Percentiles rank a stretch among this genome's conserved stretches.
phyloP scores from a whole-genome alignment of 257 asterid species.

The Henckelia pumila region DNA sequence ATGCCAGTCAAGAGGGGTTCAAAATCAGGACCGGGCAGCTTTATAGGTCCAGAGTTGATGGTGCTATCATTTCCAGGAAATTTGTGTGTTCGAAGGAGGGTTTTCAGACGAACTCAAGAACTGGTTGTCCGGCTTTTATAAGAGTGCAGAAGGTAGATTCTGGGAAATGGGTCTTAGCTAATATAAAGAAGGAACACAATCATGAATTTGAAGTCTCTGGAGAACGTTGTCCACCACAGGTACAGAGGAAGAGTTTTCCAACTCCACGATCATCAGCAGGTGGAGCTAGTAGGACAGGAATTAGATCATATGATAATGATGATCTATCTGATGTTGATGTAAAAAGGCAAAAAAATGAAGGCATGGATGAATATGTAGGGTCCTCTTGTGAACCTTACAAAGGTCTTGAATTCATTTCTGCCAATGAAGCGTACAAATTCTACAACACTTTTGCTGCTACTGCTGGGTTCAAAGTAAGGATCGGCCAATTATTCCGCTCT shows the following conservation, averaged over 20 bases:
- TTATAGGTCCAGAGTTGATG: conserved; percentile 82
- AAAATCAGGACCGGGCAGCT: conserved; percentile 90
- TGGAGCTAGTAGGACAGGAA: conserved; percentile 84
- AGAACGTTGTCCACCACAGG: too few relatives aligned
- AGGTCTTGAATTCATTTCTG: too few relatives aligned
- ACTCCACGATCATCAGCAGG: conserved; percentile 61
- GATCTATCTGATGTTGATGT: conserved; percentile 53
- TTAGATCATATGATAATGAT: conserved; percentile 78
- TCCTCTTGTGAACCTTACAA: too few relatives aligned
- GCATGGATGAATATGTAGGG: too few relatives aligned
- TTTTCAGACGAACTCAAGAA: conserved; percentile 82
- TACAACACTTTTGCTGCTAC: too few relatives aligned
- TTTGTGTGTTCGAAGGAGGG: conserved; percentile 95
- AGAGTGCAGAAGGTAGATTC: conserved; percentile 76
- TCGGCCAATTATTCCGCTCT: too few relatives aligned
- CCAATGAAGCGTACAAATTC: too few relatives aligned
- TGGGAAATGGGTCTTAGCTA: too few relatives aligned
- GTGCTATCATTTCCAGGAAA: conserved; percentile 78
- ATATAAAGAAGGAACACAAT: too few relatives aligned
- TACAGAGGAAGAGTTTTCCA: conserved; percentile 58
- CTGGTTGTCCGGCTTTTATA: conserved; percentile 92
- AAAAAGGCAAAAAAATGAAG: conserved; percentile 75
- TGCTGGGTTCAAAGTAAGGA: too few relatives aligned
- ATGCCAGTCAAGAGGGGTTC: conserved; percentile 77
- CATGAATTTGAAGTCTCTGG: too few relatives aligned